These are phyloP conservation scores for Apostasia ramifera DNA, from an alignment of 106 monocot genomes.

Conservation along the genomic window DNA sequence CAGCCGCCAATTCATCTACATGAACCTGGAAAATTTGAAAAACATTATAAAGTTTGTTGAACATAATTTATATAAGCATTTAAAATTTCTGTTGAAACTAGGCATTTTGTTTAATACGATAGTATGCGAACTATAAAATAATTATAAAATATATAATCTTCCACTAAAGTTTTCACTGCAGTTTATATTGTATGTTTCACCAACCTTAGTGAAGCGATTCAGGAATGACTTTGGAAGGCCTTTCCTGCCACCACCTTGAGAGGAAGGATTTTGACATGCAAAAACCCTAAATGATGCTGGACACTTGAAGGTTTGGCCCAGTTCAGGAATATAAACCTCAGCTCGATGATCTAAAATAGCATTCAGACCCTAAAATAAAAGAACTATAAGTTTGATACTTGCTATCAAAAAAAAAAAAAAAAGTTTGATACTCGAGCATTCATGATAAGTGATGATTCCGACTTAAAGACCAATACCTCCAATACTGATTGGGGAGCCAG, in stretches of 20 bases:
- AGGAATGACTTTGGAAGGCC: slow-evolving; percentile 95
- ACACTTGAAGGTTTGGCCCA: slow-evolving; percentile 64
- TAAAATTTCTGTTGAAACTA: no score
- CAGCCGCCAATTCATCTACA: slow-evolving; percentile 70
- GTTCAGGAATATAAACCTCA: slow-evolving; percentile 91
- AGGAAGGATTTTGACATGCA: slow-evolving; percentile 97
- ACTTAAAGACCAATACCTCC: slow-evolving; percentile 35
- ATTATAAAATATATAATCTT: no score
- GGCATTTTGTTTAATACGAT: no score
- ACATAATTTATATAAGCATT: no score
- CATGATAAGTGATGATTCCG: not conserved
- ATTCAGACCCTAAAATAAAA: slow-evolving; percentile 71
- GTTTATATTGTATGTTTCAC: not conserved
- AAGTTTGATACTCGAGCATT: not conserved
- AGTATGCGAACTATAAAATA: no score
- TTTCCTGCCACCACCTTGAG: slow-evolving; percentile 95
- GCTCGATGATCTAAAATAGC: slow-evolving; percentile 94
- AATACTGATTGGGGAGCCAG: slow-evolving; percentile 97
- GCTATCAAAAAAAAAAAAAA: not conserved
- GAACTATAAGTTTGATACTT: not conserved
- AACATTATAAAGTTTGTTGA: no score
- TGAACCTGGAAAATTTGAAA: slow-evolving; percentile 46
- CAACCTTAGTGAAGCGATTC: slow-evolving; percentile 90
- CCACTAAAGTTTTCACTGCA: not conserved
- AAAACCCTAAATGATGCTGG: slow-evolving; percentile 80